Percentiles rank a stretch among this genome's conserved stretches.
phyloP scores from a whole-genome alignment of 768 basidiomycete genomes.

The Brasilioporus rufonigricans region DNA sequence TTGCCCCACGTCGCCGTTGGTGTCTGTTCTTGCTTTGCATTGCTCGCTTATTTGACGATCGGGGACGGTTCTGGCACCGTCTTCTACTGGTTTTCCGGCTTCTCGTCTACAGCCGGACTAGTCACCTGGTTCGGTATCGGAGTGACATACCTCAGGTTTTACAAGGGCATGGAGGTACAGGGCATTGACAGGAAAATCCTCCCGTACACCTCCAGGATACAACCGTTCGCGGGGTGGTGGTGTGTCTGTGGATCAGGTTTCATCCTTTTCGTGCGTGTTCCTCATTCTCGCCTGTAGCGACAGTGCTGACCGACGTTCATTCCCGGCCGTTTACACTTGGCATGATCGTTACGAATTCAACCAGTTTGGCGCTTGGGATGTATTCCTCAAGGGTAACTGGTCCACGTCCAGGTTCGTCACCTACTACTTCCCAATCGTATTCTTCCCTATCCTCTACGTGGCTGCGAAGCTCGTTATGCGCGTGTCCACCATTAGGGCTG shows the following conservation, averaged over 20 bases:
- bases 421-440: conserved; percentile 36
- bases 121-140: conserved; percentile 46
- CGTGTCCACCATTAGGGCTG: background rate
- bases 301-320: too few species aligned
- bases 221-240: too few species aligned
- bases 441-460: conserved; percentile 49
- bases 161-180: too few species aligned
- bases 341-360: background rate
- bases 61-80: conserved; percentile 33
- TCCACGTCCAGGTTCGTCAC: conserved; percentile 45
- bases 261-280: conserved; percentile 35
- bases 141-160: conserved; percentile 47
- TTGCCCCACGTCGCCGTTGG: conserved; percentile 44
- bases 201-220: too few species aligned
- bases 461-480: conserved; percentile 20
- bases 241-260: conserved; percentile 34
- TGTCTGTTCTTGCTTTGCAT: conserved; percentile 29
- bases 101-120: conserved; percentile 40
- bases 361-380: conserved; percentile 40
- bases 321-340: too few species aligned
- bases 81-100: conserved; percentile 41
- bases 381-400: too few species aligned
- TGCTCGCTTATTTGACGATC: conserved; percentile 42
- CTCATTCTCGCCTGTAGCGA: background rate
- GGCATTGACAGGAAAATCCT: too few species aligned